Conservation (phyloP, 306 rosid genomes). For the Coriaria nepalensis region DNA sequence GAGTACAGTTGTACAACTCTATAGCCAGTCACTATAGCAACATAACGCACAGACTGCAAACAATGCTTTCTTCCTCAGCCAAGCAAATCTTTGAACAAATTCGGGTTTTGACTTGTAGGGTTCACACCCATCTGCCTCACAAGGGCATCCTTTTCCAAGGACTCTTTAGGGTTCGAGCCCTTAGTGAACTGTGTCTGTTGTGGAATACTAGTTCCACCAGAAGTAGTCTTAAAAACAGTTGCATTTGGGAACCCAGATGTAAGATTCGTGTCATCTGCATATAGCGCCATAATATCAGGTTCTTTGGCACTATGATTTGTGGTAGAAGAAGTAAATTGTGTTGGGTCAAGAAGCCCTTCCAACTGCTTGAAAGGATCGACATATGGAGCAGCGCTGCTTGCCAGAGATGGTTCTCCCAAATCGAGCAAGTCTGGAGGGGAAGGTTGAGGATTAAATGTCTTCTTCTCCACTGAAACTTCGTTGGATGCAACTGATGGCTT, state of each 20-base stretch:
- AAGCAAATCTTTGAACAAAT: constrained; percentile 59
- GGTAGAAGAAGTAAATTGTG: constrained; percentile 22
- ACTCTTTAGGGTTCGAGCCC: constrained; percentile 37
- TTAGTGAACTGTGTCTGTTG: constrained; percentile 29
- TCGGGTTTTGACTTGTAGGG: constrained; percentile 67
- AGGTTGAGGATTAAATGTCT: constrained; percentile 38
- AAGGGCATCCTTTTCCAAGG: constrained; percentile 63
- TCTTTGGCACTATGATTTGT: constrained; percentile 20
- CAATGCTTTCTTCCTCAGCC: constrained; percentile 26
- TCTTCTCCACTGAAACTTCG: constrained; percentile 24
- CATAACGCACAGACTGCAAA: constrained; percentile 7
- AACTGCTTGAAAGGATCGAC: constrained; percentile 62
- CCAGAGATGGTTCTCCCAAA: constrained; percentile 41
- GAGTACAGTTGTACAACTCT: background rate
- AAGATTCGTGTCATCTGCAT: constrained; percentile 31
- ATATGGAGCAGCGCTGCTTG: constrained; percentile 27
- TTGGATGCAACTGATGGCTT: constrained; percentile 24
- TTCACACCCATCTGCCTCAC: constrained; percentile 90
- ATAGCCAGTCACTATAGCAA: constrained; percentile 14
- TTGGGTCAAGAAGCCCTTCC: constrained; percentile 64
- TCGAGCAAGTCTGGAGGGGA: constrained; percentile 64
- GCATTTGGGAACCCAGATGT: constrained; percentile 29
- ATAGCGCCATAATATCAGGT: constrained; percentile 40
- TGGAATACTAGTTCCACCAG: constrained; percentile 21
- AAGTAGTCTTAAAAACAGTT: constrained; percentile 5